Evolutionary conservation across 2,329 filamentous ascomycete genomes (phyloP).

Genomic region (Ramichloridium luteum): DNA sequence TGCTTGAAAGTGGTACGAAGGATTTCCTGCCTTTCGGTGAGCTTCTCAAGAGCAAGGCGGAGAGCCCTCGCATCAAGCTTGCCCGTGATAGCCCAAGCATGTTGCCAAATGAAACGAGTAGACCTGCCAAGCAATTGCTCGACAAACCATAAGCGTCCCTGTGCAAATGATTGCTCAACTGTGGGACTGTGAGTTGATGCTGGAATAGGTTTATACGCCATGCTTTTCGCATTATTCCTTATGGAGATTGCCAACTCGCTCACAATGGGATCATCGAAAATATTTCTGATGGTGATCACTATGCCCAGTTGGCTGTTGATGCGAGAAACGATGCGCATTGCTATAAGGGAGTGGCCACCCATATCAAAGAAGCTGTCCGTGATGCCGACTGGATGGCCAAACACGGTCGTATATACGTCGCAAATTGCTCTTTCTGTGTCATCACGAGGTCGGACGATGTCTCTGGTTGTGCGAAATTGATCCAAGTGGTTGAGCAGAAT

Average conservation of each 20-base stretch:
- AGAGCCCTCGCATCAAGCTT: conserved; percentile 2
- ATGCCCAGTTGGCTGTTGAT: no score
- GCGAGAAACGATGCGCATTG: no score
- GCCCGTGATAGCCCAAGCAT: conserved; percentile 3
- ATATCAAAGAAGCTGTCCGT: conserved; percentile 4
- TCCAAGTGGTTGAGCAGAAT: no score
- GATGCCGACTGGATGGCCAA: conserved; percentile 3
- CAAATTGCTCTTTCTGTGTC: conserved; percentile 4
- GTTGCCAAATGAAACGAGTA: conserved; percentile 2
- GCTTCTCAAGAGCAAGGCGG: conserved; percentile 3
- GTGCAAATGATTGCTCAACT: conserved; percentile 4
- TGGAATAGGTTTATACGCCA: no score
- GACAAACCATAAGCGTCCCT: conserved; percentile 6
- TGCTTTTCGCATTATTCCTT: no score
- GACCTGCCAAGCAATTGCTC: conserved; percentile 4
- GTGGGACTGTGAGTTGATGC: no score
- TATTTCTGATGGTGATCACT: no score
- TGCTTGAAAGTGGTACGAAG: conserved; percentile 6
- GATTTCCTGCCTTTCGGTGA: conserved; percentile 6
- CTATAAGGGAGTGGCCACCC: conserved; percentile 7
- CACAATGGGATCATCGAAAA: no score
- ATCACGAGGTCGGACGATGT: conserved; percentile 1
- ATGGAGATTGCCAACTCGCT: no score
- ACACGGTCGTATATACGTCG: conserved; percentile 5
- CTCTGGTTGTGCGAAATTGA: background rate